Evolutionary conservation across 495 filamentous ascomycete genomes (phyloP), one percentile per base, ranked within the genome.

Genomic region (Jackrogersella minutella): DNA sequence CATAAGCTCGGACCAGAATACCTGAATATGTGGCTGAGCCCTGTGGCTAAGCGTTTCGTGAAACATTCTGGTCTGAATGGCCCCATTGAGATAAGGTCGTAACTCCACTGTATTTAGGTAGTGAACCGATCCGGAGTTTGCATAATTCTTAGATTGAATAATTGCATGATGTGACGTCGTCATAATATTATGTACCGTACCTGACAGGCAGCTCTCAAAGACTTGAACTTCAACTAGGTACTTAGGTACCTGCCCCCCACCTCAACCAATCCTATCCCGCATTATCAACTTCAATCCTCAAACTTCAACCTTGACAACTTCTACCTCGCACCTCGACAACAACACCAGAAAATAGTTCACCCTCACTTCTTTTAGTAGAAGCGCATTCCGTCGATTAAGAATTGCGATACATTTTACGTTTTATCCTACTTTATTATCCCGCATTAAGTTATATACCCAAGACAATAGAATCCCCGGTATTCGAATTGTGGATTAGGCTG

Each of bases 141-240:
- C 40, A 55, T 62, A 55, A 37, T 19, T 16, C 36, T 55, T 34
- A 58, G 41, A 10, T 14, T 34, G 17, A 26, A 50, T 57, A 50
- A 58, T 58, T 58, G 58, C 65, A 58, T 58, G 26, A 40, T 41
- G 65, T 63, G 64, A 67, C 64, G 64, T 67, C 41, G 41, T 52
- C 53, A 16, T 61, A 51, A n/a, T 0, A 8, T 19, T 30, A 28
- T 13, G 17, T n/a, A 30, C 26, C 26, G 53, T 49, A 58, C 39
- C 44, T 39, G 47, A 46, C 28, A 61, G 53, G 44, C 59, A 63
- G 58, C 64, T 62, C 43, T 52, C 21, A 16, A 33, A 33, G 30
- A 37, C 19, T 39, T 44, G 50, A 56, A 33, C 49, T 39, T 26
- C 43, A 39, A 3, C 26, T 3, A 30, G 7, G 7, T 30, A 30